Evolutionary conservation across 768 basidiomycete genomes (phyloP).

Genomic region (Antrodiella citrinella): DNA sequence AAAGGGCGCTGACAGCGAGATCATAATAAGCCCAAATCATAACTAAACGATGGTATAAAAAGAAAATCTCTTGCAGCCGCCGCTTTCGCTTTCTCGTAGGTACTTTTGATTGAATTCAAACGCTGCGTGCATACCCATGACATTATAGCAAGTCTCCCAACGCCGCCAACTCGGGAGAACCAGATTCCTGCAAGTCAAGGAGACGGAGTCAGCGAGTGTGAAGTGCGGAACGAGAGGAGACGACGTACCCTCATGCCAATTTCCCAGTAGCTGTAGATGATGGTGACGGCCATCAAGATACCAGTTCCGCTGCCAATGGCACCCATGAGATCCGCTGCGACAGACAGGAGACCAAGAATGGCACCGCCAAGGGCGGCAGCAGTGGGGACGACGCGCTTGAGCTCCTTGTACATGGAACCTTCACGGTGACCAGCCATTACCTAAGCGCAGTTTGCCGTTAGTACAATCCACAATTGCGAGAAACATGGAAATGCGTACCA

Average conservation of each 20-base stretch:
- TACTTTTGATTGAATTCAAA: too few species aligned
- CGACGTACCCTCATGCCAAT: conserved; percentile 74
- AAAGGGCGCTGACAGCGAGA: too few species aligned
- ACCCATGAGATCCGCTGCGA: conserved; percentile 90
- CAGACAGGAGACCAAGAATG: conserved; percentile 86
- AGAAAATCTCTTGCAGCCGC: too few species aligned
- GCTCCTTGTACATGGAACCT: conserved; percentile 98
- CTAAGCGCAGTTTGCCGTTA: conserved; percentile 6
- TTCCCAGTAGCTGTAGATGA: conserved; percentile 95
- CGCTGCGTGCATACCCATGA: too few species aligned
- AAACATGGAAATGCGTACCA: conserved; percentile 46
- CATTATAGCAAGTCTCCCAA: conserved; percentile 67
- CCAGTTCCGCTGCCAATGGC: conserved; percentile 94
- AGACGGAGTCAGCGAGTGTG: not conserved
- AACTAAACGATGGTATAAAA: too few species aligned
- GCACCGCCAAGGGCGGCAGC: conserved; percentile 97
- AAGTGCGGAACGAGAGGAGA: not conserved
- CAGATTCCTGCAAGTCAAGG: conserved; percentile 44
- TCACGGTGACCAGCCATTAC: conserved; percentile 66
- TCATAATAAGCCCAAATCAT: too few species aligned
- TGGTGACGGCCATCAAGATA: conserved; percentile 97
- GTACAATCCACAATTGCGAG: not conserved
- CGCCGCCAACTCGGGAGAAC: conserved; percentile 76
- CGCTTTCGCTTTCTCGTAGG: too few species aligned
- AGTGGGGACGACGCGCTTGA: conserved; percentile 96